Base-by-base conservation (phyloP, 192 early-diverging fungal species). In the Mortierella hygrophila region DNA sequence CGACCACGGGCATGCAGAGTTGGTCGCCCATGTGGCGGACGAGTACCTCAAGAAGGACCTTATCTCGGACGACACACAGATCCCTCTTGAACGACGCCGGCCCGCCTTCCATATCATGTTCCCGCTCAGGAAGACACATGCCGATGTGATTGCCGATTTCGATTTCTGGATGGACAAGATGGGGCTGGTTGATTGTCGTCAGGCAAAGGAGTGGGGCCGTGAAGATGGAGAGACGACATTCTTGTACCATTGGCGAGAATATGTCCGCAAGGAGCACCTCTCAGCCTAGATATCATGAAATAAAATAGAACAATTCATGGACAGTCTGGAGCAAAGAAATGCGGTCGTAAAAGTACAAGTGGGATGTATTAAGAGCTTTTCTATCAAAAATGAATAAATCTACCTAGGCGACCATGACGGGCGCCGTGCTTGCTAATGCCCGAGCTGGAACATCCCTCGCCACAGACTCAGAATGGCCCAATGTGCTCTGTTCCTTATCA, bases 41-140 rank as follows among this genome's bases (percentile, higher is more conserved):
- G 83, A 88, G 72, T 82, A 85, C 37, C 79, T 92, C 76, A 85
- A 85, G 32, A 70, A 87, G 15, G 85, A 78, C 0, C 47, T 75
- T 21, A 83, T 81, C 26, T 80, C 78, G 9, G 3, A 76, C 0
- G 72, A 80, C 32, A 0, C 29, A 1, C 1, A 23, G 1, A 57
- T 80, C 11, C 75, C 83, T 2, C 69, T 80, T 2, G 54, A 41
- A 9, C 65, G 70, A 13, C 68, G 79, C 2, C 55, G 84, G 32
- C 84, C 84, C 3, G 84, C 84, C 0, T 92, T 90, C 79, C 90
- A 92, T 72, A 90, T 92, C 79, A 88, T 92, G 89, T 89, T 90
- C 54, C 91, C 91, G 6, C 77, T 92, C 40, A 83, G 91, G 13
- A 68, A 75, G 18, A 89, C 89, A 3, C 89, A 92, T 60, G 70